phyloP scores from a whole-genome alignment of 2,329 filamentous ascomycete genomes.

The Lasiodiplodia citricola region DNA sequence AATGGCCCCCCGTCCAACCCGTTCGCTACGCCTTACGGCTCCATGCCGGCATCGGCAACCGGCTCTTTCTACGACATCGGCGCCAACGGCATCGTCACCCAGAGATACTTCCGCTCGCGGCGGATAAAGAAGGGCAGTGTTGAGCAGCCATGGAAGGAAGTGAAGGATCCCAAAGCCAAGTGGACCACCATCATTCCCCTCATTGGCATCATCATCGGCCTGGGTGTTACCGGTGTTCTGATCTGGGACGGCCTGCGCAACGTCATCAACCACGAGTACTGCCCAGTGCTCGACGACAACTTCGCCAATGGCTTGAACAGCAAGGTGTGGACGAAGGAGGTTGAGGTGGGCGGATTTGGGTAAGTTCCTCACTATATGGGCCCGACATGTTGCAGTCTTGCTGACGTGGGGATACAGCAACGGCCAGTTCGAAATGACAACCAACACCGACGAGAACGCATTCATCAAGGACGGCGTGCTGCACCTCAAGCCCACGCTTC shows the following conservation, averaged over 20 bases:
- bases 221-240: constrained; percentile 71
- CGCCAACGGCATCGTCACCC: constrained; percentile 32
- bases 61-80: constrained; percentile 44
- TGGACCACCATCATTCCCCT: constrained; percentile 84
- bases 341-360: constrained; percentile 77
- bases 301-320: constrained; percentile 65
- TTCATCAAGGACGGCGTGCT: constrained; percentile 73
- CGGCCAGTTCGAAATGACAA: constrained; percentile 81
- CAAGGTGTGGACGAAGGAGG: constrained; percentile 74
- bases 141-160: constrained; percentile 78
- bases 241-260: constrained; percentile 76
- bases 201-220: constrained; percentile 71
- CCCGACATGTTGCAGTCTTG: neutral
- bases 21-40: constrained; percentile 49
- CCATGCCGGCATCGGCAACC: constrained; percentile 50
- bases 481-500: constrained; percentile 75
- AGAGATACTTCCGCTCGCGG: constrained; percentile 73
- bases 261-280: constrained; percentile 78
- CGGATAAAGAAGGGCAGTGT: constrained; percentile 73
- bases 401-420: constrained; percentile 60
- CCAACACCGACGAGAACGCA: constrained; percentile 72
- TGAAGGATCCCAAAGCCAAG: constrained; percentile 78
- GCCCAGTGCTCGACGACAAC: constrained; percentile 68
- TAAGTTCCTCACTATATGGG: constrained; percentile 49
- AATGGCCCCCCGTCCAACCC: constrained; percentile 31